Conservation (phyloP, 768 basidiomycete species). For the Leccinum disarticulatum region DNA sequence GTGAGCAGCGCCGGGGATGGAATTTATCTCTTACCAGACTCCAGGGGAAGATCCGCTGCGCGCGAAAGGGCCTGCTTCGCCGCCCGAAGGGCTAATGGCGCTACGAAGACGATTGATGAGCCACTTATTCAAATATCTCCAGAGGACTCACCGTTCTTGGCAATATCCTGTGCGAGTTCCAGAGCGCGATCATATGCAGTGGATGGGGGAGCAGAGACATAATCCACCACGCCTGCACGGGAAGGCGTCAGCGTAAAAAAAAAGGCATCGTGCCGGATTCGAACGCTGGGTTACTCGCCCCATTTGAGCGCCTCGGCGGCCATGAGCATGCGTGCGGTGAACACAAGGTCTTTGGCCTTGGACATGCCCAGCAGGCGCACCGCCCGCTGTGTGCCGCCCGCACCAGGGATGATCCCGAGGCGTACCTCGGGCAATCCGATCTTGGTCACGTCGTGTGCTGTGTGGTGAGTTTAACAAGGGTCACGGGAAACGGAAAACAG, state of each 20-base stretch:
- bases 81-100: slow-evolving; percentile 83
- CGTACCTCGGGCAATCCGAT: slow-evolving; percentile 83
- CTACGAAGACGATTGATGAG: slow-evolving; percentile 36
- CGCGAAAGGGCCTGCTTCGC: slow-evolving; percentile 85
- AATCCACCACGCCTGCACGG: slow-evolving; percentile 74
- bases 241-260: slow-evolving; percentile 1
- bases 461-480: background rate
- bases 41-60: slow-evolving; percentile 74
- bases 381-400: slow-evolving; percentile 84
- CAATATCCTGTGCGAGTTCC: slow-evolving; percentile 64
- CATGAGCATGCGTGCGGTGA: slow-evolving; percentile 68
- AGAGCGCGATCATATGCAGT: slow-evolving; percentile 73
- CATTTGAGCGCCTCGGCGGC: slow-evolving; percentile 68
- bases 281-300: slow-evolving; percentile 46
- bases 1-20: background rate
- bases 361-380: slow-evolving; percentile 75
- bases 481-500: slow-evolving; percentile 1
- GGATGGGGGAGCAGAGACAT: slow-evolving; percentile 60
- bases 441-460: slow-evolving; percentile 70
- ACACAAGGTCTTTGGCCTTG: slow-evolving; percentile 85
- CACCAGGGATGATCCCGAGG: slow-evolving; percentile 87
- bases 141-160: slow-evolving; percentile 53
- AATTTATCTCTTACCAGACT: slow-evolving; percentile 51
- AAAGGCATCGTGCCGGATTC: background rate
- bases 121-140: background rate